Base-by-base conservation (phyloP, 2,329 filamentous ascomycete genomes). In the Ophidiomyces ophidiicola region DNA sequence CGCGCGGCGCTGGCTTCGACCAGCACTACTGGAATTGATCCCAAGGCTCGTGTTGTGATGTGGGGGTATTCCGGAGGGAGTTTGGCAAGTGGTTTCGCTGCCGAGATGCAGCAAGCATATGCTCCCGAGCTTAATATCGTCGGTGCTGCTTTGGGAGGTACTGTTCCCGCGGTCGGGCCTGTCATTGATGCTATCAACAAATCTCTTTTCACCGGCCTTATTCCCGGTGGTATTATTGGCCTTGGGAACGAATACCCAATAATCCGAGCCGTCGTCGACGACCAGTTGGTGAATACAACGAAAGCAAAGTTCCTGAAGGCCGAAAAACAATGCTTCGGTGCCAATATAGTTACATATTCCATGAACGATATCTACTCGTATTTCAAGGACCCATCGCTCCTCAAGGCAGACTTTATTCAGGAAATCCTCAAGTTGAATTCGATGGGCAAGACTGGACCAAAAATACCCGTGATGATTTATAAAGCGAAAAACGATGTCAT, bases 51-150 rank as follows among this genome's bases (percentile, higher is more conserved):
- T 3, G 51, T 64, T 29, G 60, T 63, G 2, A 52, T 73, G 39
- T 74, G 69, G 69, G 72, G 72, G 0, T 76, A 74, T 48, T 72
- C 67, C 0, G 72, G 72, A 2, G 72, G 72, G 3, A 63, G 64
- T 1, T 45, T 74, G 5, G 68, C 69, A 0, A 63, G 54, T 10
- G 67, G 66, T 17, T 69, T 62, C 54, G 70, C 70, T 0, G 62
- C 65, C 10, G 69, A 73, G 38, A 49, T 72, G 15, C 66, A 69
- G 29, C 54, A 57, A 1, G 53, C 58, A 12, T 74, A 74, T 43
- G 70, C 70, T 0, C 69, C 70, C 1, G 68, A 71, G 30, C 50
- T 74, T 6, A 52, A 54, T 0, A 59, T 76, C 21, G 55, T 55
- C 1, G 71, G 69, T 2, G 64, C 61, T 1, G 70, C 67, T 0